Evolutionary conservation across 805 yeast species (phyloP), one percentile per base, ranked within the genome.

Genomic region (Diddensiella santjacobensis): DNA sequence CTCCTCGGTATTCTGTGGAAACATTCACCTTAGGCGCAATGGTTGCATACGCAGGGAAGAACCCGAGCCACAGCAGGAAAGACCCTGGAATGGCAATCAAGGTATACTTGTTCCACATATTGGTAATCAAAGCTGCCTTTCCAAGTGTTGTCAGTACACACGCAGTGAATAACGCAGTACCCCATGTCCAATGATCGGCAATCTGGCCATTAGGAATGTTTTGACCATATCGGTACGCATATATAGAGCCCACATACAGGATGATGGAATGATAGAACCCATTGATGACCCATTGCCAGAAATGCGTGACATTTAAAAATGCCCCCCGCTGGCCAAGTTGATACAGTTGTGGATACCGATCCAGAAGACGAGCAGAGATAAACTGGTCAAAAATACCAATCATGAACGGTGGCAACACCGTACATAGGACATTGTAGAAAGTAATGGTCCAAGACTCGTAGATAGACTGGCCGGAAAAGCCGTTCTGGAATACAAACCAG

Each of bases 401-500:
- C 2, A 91, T 95, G 68, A 93, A 87, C 0, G 99, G 99, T 2
- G 99, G 99, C 39, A 88, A 71, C 26, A 87, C 97, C 0, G 98
- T 87, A 68, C 91, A 93, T 46, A 95, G 75, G 8, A 95, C 96
- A 62, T 95, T 93, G 72, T 93, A 95, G 56, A 87, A 86, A 0
- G 99, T 93, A 64, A 95, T 80, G 0, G 97, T 88, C 99, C 99
- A 93, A 0, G 98, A 90, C 66, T 93, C 99, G 64, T 86, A 85
- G 58, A 93, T 83, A 0, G 96, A 87, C 68, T 93, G 96, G 15
- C 99, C 99, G 19, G 96, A 87, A 62, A 80, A 93, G 3, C 88
- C 91, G 65, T 90, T 93, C 51, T 82, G 76, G 64, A 93, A 93
- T 18, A 91, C 97, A 67, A 78, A 93, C 99, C 99, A 93, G 67